Percentiles rank a stretch among this genome's conserved stretches.
phyloP scores from a whole-genome alignment of 257 asterid species.

The Plantago elongata region DNA sequence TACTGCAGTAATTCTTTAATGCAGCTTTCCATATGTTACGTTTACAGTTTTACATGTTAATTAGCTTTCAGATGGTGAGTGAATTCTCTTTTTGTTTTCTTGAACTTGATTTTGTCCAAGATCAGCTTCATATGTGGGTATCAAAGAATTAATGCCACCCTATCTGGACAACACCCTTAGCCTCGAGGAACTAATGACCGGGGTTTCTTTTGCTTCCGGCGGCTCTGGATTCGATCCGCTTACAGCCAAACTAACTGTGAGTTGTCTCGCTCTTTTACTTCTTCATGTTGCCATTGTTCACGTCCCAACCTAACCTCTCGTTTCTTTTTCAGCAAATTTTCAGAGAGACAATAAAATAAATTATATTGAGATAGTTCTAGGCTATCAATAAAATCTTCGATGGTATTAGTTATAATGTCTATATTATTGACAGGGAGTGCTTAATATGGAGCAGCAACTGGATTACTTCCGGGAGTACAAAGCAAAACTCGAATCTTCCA shows the following conservation, averaged over 20 bases:
- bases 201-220: slow-evolving; percentile 81
- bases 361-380: background rate
- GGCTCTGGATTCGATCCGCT: slow-evolving; percentile 68
- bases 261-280: no score
- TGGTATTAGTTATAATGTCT: background rate
- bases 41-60: no score
- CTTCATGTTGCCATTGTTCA: no score
- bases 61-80: no score
- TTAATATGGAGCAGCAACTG: slow-evolving; percentile 42
- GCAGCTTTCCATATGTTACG: no score
- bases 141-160: slow-evolving; percentile 65
- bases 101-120: no score
- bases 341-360: no score
- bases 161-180: slow-evolving; percentile 58
- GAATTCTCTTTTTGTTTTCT: no score
- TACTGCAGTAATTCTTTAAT: background rate
- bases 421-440: slow-evolving; percentile 37
- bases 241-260: slow-evolving; percentile 32
- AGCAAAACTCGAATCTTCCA: slow-evolving; percentile 34
- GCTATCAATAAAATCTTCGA: background rate
- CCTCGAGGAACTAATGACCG: slow-evolving; percentile 58
- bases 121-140: slow-evolving; percentile 47
- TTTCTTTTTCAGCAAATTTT: no score
- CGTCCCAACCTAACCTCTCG: slow-evolving; percentile 21
- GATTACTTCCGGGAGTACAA: slow-evolving; percentile 42